Base-by-base conservation (phyloP, 2,329 filamentous ascomycete genomes). In the Aspergillus quadricinctus region DNA sequence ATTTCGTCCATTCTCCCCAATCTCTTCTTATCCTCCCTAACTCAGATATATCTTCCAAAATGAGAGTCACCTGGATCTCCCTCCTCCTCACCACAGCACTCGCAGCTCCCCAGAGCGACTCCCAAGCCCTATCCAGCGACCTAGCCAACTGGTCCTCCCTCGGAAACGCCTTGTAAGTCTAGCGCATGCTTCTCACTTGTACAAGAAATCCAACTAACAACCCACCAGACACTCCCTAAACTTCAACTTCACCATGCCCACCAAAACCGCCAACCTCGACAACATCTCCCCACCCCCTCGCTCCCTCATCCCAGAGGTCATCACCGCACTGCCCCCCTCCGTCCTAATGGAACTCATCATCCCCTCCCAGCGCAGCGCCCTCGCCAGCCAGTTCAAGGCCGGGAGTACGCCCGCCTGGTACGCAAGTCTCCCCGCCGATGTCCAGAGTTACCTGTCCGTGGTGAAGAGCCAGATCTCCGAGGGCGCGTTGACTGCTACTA, bases 341-440 rank as follows among this genome's bases (percentile, higher is more conserved):
- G 70, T 68, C 0, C 60, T 73, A 23, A 61, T 64, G 29, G 65
- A 72, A 27, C 57, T 73, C 0, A 50, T 72, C 29, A 58, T 72
- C 28, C 66, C 69, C 1, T 49, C 57, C 6, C 64, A 66, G 28
- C 69, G 71, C 50, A 69, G 64, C 37, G 61, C 68, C 0, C 59
- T 73, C 5, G 67, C 68, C 7, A 67, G 64, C 40, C 62, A 72
- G 8, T 66, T 72, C 53, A 60, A 66, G 8, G 69, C 68, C 9
- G 71, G 71, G 0, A 65, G 55, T 43, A 73, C 70, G 0, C 69
- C 71, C 0, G 57, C 59, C 29, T 73, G 71, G 71, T 74, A 72
- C 23, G 49, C 53, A 11, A 61, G 59, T 29, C 63, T 74, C 0
- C 71, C 71, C 0, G 59, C 64, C 5, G 64, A 68, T 2, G 67